A percentile compares a stretch with the other conserved stretches of the same genome.
These are phyloP conservation scores for Trebouxia gelatinosa DNA, from an alignment of 163 green algal species.

Conservation along the genomic window DNA sequence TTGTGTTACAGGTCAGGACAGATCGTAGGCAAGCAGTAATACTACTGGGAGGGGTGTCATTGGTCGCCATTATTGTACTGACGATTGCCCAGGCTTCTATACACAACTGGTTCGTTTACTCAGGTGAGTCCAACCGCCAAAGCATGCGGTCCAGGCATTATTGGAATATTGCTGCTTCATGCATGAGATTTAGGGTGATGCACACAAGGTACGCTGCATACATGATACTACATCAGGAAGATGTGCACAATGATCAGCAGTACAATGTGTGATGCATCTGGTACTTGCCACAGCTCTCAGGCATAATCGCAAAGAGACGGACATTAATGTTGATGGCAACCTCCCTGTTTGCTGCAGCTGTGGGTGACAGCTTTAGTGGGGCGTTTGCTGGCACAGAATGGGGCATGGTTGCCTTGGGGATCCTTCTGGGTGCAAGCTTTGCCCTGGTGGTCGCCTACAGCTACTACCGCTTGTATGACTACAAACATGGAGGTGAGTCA, in stretches of 20 bases:
- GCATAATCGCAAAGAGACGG: neutral
- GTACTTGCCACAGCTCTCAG: neutral
- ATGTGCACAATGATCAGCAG: neutral
- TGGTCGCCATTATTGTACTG: neutral
- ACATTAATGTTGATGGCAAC: neutral
- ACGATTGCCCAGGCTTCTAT: neutral
- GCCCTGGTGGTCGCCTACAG: slow-evolving; percentile 1
- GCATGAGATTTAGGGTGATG: too few species aligned
- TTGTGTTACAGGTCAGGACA: too few species aligned
- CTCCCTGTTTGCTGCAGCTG: neutral
- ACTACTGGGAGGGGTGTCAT: neutral
- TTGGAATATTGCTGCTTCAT: too few species aligned
- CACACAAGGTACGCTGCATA: neutral
- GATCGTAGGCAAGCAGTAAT: neutral
- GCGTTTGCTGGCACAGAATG: neutral
- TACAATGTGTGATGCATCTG: neutral
- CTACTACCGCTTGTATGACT: slow-evolving; percentile 4
- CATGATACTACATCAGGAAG: neutral
- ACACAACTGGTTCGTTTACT: slow-evolving; percentile 21
- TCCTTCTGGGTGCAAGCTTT: slow-evolving; percentile 12
- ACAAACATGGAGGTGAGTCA: slow-evolving; percentile 16
- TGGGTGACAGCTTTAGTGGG: neutral
- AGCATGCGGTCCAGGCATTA: neutral
- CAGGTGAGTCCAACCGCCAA: neutral
- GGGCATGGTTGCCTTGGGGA: slow-evolving; percentile 15